Base-by-base conservation (phyloP, 371 early-diverging fungal genomes). In the Mucor irregularis region DNA sequence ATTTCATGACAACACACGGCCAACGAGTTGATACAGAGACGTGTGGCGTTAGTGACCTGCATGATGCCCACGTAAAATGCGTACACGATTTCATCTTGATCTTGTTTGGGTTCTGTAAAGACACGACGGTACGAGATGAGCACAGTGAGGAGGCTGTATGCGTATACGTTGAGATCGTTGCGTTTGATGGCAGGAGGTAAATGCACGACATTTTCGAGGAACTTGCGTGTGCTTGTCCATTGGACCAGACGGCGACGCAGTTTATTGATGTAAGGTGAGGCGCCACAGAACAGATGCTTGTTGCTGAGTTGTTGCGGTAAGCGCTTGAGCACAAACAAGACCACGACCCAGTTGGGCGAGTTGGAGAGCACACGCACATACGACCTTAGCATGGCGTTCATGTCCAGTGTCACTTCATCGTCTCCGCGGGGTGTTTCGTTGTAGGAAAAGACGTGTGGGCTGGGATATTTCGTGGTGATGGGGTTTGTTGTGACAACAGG, bases 11-110 rank as follows among this genome's bases (percentile, higher is more conserved):
- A 90, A 42, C 91, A 90, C 0, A 95, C 71, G 10, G 83, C 83
- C 30, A 97, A 68, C 1, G 90, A 88, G 42, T 96, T 89, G 47
- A 96, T 85, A 62, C 96, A 95, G 9, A 84, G 80, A 42, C 87
- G 85, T 0, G 92, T 87, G 4, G 88, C 84, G 3, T 79, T 69
- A 0, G 90, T 84, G 62, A 92, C 90, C 21, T 86, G 78, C 19
- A 80, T 82, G 42, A 96, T 80, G 0, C 96, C 96, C 11, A 80
- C 72, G 39, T 88, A 85, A 57, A 96, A 92, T 1, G 90, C 82
- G 22, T 74, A 64, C 8, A 95, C 86, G 7, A 96, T 76, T 25
- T 86, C 86, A 46, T 95, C 91, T 44, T 88, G 80, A 22, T 88
- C 78, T 22, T 80, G 70, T 17, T 64, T 64, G 0, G 65, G 65